Evolutionary conservation across 2,329 filamentous ascomycete genomes (phyloP).

Genomic region (Penicillium concentricum): DNA sequence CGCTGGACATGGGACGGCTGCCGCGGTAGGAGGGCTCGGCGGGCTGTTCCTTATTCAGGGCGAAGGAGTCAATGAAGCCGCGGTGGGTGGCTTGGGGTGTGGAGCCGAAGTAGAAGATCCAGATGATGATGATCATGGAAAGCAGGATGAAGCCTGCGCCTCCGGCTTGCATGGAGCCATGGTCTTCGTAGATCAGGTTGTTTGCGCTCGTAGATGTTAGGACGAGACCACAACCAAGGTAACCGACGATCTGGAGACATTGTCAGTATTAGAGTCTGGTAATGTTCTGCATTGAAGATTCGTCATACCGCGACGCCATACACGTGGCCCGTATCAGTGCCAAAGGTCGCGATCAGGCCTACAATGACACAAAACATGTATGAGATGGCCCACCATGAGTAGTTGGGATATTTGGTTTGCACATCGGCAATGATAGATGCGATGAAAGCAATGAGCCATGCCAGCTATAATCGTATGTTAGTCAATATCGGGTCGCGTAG

Average conservation of each 20-base stretch:
- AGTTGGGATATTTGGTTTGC: slow-evolving; percentile 67
- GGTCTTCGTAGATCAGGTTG: slow-evolving; percentile 73
- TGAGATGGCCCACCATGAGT: slow-evolving; percentile 86
- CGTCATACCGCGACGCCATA: slow-evolving; percentile 78
- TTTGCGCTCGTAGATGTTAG: slow-evolving; percentile 85
- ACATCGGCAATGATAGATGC: slow-evolving; percentile 72
- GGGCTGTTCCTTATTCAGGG: slow-evolving; percentile 76
- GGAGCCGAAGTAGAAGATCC: slow-evolving; percentile 99
- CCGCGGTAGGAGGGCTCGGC: slow-evolving; percentile 55
- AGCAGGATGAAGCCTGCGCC: slow-evolving; percentile 91
- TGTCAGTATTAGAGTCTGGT: slow-evolving; percentile 26
- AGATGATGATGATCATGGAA: slow-evolving; percentile 89
- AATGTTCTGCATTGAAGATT: neutral
- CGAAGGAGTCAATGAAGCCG: slow-evolving; percentile 92
- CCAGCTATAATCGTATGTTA: slow-evolving; percentile 62
- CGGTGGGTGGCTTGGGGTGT: slow-evolving; percentile 81
- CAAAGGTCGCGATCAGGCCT: slow-evolving; percentile 78
- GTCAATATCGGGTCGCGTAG: slow-evolving; percentile 15
- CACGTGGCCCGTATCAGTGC: slow-evolving; percentile 77
- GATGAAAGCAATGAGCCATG: slow-evolving; percentile 92
- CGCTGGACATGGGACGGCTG: slow-evolving; percentile 71
- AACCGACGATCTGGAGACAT: slow-evolving; percentile 69
- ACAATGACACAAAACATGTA: slow-evolving; percentile 82
- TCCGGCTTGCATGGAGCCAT: slow-evolving; percentile 73
- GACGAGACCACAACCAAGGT: slow-evolving; percentile 77